Base-by-base conservation (phyloP, 2,329 filamentous ascomycete genomes). In the Paraphoma chrysanthemicola region DNA sequence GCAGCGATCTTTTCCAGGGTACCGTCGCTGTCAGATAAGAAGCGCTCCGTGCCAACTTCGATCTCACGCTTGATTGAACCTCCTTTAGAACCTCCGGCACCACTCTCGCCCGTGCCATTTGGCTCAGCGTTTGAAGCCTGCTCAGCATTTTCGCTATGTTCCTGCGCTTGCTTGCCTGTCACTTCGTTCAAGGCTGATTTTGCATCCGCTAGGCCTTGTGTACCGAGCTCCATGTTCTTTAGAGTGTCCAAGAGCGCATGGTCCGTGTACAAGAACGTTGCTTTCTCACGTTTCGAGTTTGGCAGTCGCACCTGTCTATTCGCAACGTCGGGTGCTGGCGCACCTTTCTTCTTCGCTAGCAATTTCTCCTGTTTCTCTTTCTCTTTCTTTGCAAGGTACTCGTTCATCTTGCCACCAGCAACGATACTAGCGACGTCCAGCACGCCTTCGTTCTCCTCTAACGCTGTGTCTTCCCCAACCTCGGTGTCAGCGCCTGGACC, bases 351-450 rank as follows among this genome's bases (percentile, higher is more conserved):
- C 64, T 84, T 86, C 18, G 83, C 81, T 56, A 85, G 78, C 1
- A 80, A 78, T 75, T 86, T 89, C 57, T 90, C 88, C 5, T 83
- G 82, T 81, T 91, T 93, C 70, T 93, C 90, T 72, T 88, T 90
- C 71, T 94, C 91, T 74, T 91, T 92, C 78, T 91, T 91, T 9
- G 90, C 91, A 6, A 95, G 80, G 67, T 93, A 94, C 68, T 95
- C 91, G 65, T 88, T 87, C 65, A 92, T 92, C 74, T 92, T 90
- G 31, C 91, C 91, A 65, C 88, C 90, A 1, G 90, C 90, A 36
- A 95, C 91, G 62, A 95, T 93, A 63, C 85, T 90, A n/a, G 91
- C 92, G 45, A 95, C 90, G 65, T 95, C 90, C 3, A 95, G 81
- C 8, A 93, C 90, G 23, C 91, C 91, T 55, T 94, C 91, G 1